A percentile compares a stretch with the other conserved stretches of the same genome.
These are phyloP conservation scores for Grigorovia jiainica DNA, from an alignment of 805 yeast genomes.

Conservation along the genomic window DNA sequence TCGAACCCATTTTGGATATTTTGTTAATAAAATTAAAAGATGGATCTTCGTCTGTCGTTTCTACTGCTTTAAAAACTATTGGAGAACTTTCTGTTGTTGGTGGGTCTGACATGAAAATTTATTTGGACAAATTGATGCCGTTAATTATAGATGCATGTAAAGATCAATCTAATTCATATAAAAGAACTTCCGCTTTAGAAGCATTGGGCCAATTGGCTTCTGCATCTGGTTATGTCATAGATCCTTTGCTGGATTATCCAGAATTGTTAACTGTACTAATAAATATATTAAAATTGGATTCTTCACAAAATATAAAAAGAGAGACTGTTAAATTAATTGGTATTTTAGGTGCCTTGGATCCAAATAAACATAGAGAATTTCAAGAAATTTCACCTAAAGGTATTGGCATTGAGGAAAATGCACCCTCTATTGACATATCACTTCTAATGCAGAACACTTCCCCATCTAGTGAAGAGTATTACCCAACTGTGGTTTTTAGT, in stretches of 20 bases:
- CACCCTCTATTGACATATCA: constrained; percentile 82
- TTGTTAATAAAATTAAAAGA: constrained; percentile 68
- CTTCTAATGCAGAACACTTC: constrained; percentile 85
- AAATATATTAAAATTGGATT: constrained; percentile 69
- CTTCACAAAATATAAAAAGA: constrained; percentile 60
- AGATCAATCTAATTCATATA: constrained; percentile 76
- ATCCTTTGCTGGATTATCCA: constrained; percentile 83
- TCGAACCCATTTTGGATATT: constrained; percentile 77
- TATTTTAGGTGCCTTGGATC: constrained; percentile 88
- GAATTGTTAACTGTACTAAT: constrained; percentile 70
- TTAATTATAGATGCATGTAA: constrained; percentile 74
- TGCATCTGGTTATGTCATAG: constrained; percentile 87
- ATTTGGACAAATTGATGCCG: constrained; percentile 71
- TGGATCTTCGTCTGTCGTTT: constrained; percentile 64
- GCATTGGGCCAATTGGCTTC: constrained; percentile 80
- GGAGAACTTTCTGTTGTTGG: constrained; percentile 84
- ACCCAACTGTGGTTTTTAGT: constrained; percentile 85
- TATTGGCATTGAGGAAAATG: constrained; percentile 56
- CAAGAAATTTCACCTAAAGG: constrained; percentile 51
- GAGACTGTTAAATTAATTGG: constrained; percentile 85
- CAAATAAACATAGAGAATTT: constrained; percentile 83
- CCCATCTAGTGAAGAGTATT: constrained; percentile 83
- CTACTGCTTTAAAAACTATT: constrained; percentile 71
- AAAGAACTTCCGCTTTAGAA: constrained; percentile 77
- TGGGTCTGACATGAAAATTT: constrained; percentile 70